Conservation (phyloP, 1,284 basidiomycete genomes). For the Hymenochaete sp. region DNA sequence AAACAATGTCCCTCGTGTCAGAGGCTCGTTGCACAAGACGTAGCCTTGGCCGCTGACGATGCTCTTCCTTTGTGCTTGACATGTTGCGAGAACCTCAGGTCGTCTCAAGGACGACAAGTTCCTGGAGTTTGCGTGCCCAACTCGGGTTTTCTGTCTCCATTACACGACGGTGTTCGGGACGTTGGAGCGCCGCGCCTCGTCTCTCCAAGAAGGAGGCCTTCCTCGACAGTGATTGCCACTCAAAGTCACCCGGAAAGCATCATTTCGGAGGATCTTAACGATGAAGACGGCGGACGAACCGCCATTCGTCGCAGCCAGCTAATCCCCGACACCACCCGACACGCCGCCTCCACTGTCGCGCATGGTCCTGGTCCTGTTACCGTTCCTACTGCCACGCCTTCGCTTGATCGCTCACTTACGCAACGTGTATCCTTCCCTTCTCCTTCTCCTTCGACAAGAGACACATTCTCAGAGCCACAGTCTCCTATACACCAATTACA, state of each 20-base stretch:
- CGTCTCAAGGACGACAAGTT: background rate
- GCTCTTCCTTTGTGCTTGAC: conserved; percentile 30
- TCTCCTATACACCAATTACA: background rate
- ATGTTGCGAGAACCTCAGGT: conserved; percentile 16
- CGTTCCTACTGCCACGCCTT: background rate
- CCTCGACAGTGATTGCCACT: background rate
- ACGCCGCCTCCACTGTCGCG: too few species aligned
- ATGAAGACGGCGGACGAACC: too few species aligned
- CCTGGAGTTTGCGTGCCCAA: background rate
- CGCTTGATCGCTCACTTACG: conserved; percentile 4
- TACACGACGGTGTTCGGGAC: background rate
- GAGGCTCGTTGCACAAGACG: conserved; percentile 14
- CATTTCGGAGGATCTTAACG: too few species aligned
- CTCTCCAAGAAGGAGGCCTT: background rate
- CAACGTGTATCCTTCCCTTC: background rate
- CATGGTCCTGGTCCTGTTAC: too few species aligned
- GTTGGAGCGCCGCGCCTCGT: background rate
- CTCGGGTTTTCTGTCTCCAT: background rate
- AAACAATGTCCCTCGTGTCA: conserved; percentile 22
- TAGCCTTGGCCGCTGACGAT: conserved; percentile 26
- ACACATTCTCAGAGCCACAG: conserved; percentile 1
- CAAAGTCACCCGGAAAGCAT: too few species aligned
- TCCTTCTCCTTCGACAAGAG: background rate
- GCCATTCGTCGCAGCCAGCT: too few species aligned
- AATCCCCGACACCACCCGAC: too few species aligned